Evolutionary conservation across 768 basidiomycete genomes (phyloP).

Genomic region (Mycena epipterygia): DNA sequence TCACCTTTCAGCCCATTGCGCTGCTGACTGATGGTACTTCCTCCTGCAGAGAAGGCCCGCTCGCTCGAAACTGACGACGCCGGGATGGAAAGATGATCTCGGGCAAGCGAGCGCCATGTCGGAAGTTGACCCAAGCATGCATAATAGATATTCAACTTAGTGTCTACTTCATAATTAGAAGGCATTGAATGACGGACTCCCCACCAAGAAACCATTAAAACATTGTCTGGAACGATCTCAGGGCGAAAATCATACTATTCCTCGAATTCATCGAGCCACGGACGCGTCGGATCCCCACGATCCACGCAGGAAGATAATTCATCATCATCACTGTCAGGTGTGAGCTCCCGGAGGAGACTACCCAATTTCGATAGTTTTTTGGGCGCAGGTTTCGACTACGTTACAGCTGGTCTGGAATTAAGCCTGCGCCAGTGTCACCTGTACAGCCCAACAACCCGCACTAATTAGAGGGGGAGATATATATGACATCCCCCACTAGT

Average conservation of each 20-base stretch:
- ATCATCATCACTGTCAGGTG: slow-evolving; percentile 1
- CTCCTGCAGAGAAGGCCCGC: slow-evolving; percentile 54
- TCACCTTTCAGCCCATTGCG: slow-evolving; percentile 51
- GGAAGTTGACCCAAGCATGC: slow-evolving; percentile 39
- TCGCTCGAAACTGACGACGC: slow-evolving; percentile 46
- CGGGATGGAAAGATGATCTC: slow-evolving; percentile 55
- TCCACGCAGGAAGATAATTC: background rate
- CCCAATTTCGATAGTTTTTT: no score
- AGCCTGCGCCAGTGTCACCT: no score
- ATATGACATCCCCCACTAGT: no score
- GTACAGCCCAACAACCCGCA: no score
- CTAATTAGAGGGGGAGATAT: no score
- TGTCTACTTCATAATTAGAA: background rate
- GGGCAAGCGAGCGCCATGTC: slow-evolving; percentile 52
- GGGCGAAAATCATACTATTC: slow-evolving; percentile 1
- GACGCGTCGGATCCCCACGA: background rate
- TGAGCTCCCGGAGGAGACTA: background rate
- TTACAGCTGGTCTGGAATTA: no score
- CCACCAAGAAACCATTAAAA: slow-evolving; percentile 7
- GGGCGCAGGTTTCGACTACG: no score
- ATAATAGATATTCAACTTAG: background rate
- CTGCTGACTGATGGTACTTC: slow-evolving; percentile 54
- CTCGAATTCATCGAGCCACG: slow-evolving; percentile 1
- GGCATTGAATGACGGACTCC: background rate
- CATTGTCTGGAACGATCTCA: background rate